Base-by-base conservation (phyloP, 129 eudicot genomes). In the Dittrichia graveolens region DNA sequence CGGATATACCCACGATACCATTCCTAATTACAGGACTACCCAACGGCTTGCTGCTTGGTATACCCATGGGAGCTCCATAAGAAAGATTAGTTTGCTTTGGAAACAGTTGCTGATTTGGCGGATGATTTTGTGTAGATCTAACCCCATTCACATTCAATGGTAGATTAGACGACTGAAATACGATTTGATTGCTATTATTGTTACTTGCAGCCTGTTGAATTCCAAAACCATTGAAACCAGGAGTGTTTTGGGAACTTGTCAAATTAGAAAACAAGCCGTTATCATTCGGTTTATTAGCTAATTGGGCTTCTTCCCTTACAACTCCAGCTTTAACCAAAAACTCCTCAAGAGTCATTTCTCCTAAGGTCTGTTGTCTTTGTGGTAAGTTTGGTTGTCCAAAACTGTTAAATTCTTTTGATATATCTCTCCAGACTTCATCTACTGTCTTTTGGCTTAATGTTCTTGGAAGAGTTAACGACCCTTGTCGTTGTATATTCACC, bases 341-440 rank as follows among this genome's bases (percentile, higher is more conserved):
- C 83, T 94, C 98, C 83, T 94, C 98, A 15, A 94, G 85, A 15
- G 98, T 94, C 48, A 94, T 86, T 64, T 94, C 98, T 13, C 98
- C 96, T 59, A 94, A 81, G 9, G 99, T 94, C 40, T 55, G 93
- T 47, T 94, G 88, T 70, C 94, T 84, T 63, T 80, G 93, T 0
- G 96, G 77, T 50, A 86, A 66, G 50, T 75, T 64, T 3, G 85
- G 79, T 47, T 79, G 80, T 13, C 77, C 82, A 31, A 81, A 68
- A 9, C 75, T 78, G 40, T 57, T 78, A 44, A 53, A 82, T 54
- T 89, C 97, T 70, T 86, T 90, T 0, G 95, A 79, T 24, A 90
- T 83, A 47, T 86, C 89, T 79, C 74, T 84, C 99, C 99, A 94
- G 3, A 94, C 99, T 78, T 94, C 94, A 77, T 90, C 97, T 0